phyloP scores from a whole-genome alignment of 371 early-diverging fungal species.

The Syncephalastrum monosporum region DNA sequence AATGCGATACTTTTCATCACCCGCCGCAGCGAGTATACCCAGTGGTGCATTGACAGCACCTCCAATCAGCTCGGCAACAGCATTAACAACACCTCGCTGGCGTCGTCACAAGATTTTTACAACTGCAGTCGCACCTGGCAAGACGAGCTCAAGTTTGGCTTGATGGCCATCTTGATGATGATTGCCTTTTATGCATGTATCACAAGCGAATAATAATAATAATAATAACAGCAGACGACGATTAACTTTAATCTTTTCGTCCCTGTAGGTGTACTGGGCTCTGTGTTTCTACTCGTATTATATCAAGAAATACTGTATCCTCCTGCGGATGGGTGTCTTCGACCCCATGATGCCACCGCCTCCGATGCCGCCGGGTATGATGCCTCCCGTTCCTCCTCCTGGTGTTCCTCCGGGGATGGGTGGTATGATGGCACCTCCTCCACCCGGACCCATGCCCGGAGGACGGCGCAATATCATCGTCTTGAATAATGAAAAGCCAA shows the following conservation, averaged over 20 bases:
- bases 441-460: constrained; percentile 12
- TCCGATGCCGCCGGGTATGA: not conserved
- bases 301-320: too few species aligned
- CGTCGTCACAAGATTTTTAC: constrained; percentile 29
- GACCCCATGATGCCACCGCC: constrained; percentile 9
- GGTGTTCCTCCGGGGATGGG: constrained; percentile 8
- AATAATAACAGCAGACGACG: constrained; percentile 1
- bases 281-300: constrained; percentile 36
- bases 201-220: too few species aligned
- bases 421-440: constrained; percentile 10
- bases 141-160: constrained; percentile 45
- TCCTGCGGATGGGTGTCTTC: too few species aligned
- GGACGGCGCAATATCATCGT: constrained; percentile 29
- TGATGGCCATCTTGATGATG: constrained; percentile 35
- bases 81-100: constrained; percentile 1
- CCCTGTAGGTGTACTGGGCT: constrained; percentile 43
- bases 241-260: not conserved
- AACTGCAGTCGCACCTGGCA: constrained; percentile 45
- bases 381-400: constrained; percentile 7
- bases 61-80: constrained; percentile 7
- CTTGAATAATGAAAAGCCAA: constrained; percentile 28
- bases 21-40: constrained; percentile 16
- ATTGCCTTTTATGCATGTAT: constrained; percentile 38
- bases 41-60: constrained; percentile 27
- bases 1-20: constrained; percentile 40